phyloP scores from a whole-genome alignment of 176 grass and related monocot species.

The Eragrostis curvula region DNA sequence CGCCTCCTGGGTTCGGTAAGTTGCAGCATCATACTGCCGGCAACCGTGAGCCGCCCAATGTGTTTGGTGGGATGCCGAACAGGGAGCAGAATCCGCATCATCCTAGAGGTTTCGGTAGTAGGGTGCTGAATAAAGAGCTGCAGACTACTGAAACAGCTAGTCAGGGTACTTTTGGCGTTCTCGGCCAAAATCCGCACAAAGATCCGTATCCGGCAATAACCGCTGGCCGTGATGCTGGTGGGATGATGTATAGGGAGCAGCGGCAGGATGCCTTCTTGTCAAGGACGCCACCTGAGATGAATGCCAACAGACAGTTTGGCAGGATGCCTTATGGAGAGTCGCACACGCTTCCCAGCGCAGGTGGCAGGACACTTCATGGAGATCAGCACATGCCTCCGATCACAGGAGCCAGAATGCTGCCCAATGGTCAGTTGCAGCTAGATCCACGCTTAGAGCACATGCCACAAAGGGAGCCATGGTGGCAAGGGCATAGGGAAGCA shows the following conservation, averaged over 20 bases:
- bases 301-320: constrained; percentile 5
- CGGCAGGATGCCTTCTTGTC: constrained; percentile 38
- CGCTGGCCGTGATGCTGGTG: background rate
- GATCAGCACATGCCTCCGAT: constrained; percentile 23
- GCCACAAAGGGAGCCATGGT: constrained; percentile 27
- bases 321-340: constrained; percentile 30
- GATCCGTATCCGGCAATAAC: constrained; percentile 17
- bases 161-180: background rate
- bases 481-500: constrained; percentile 26
- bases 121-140: constrained; percentile 12
- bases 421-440: constrained; percentile 9
- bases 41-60: constrained; percentile 4
- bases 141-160: background rate
- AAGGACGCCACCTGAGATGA: constrained; percentile 25
- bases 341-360: constrained; percentile 21
- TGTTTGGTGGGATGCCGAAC: constrained; percentile 25
- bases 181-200: background rate
- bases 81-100: constrained; percentile 24
- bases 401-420: background rate
- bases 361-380: constrained; percentile 14
- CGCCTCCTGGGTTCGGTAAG: constrained; percentile 56
- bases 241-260: constrained; percentile 42
- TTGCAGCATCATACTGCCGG: background rate
- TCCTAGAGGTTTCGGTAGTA: constrained; percentile 27
- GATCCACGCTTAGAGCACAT: background rate